A percentile compares a stretch with the other conserved stretches of the same genome.
Conservation (phyloP, 257 asterid genomes). For the Scutellaria barbata region DNA sequence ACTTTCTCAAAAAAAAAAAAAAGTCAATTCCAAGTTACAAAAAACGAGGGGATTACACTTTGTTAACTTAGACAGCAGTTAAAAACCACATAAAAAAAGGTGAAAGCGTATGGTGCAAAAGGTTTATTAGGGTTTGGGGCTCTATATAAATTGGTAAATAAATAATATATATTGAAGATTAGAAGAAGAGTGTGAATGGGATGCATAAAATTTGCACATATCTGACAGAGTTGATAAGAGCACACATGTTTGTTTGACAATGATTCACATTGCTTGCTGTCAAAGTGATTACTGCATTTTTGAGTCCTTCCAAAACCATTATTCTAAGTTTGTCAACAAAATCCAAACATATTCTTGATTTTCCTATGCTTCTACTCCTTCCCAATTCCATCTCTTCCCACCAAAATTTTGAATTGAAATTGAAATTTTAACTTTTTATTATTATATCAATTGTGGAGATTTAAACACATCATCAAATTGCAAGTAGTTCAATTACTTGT, state of each 20-base stretch:
- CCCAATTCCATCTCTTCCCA: slow-evolving; percentile 19
- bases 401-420: slow-evolving; percentile 4
- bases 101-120: slow-evolving; percentile 2
- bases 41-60: slow-evolving; percentile 8
- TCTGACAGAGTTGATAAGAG: slow-evolving; percentile 18
- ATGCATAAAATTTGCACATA: background rate
- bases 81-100: background rate
- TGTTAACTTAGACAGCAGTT: background rate
- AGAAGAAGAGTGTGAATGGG: background rate
- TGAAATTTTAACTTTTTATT: too few species aligned
- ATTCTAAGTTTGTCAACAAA: slow-evolving; percentile 19
- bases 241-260: slow-evolving; percentile 3
- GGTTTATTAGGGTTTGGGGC: slow-evolving; percentile 29
- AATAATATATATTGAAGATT: background rate
- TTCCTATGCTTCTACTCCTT: slow-evolving; percentile 34
- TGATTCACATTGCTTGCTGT: slow-evolving; percentile 27
- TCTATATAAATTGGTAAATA: slow-evolving; percentile 19
- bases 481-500: too few species aligned
- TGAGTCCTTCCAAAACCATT: slow-evolving; percentile 23
- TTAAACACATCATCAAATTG: too few species aligned
- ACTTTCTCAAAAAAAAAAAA: too few species aligned
- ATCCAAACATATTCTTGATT: slow-evolving; percentile 35
- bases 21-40: background rate
- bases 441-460: too few species aligned
- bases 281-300: slow-evolving; percentile 33